Percentiles rank a stretch among this genome's conserved stretches.
Conservation (phyloP, 306 rosid genomes). For the Cucumis cinereus region DNA sequence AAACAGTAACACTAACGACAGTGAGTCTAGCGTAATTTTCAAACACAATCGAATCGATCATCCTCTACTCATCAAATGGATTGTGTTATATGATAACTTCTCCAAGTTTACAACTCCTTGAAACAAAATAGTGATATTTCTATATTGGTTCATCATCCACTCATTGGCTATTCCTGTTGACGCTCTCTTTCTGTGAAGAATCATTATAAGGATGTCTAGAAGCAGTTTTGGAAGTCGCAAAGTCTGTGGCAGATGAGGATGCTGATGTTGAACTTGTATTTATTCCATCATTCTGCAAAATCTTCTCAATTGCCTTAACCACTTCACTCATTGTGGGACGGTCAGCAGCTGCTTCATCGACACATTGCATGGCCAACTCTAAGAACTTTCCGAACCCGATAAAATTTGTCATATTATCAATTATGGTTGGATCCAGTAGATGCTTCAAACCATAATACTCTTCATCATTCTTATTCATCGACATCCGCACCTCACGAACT, state of each 20-base stretch:
- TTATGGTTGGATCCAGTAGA: slow-evolving; percentile 48
- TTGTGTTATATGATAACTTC: too few relatives aligned
- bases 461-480: slow-evolving; percentile 38
- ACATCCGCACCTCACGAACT: slow-evolving; percentile 45
- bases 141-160: slow-evolving; percentile 59
- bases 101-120: too few relatives aligned
- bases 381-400: slow-evolving; percentile 58
- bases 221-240: slow-evolving; percentile 31
- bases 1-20: too few relatives aligned
- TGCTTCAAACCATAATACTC: slow-evolving; percentile 50
- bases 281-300: slow-evolving; percentile 72
- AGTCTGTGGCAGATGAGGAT: slow-evolving; percentile 76
- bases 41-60: too few relatives aligned
- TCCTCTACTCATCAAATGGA: too few relatives aligned
- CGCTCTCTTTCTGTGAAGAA: slow-evolving; percentile 32
- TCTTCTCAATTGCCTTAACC: slow-evolving; percentile 61
- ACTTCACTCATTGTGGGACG: slow-evolving; percentile 89
- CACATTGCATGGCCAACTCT: slow-evolving; percentile 73
- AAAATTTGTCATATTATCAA: slow-evolving; percentile 26
- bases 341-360: slow-evolving; percentile 64
- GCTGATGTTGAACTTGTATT: slow-evolving; percentile 71
- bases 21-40: too few relatives aligned
- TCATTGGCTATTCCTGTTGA: slow-evolving; percentile 9
- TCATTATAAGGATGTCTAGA: slow-evolving; percentile 54
- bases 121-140: not conserved